Percentiles rank a stretch among this genome's conserved stretches.
Conservation (phyloP, 108 stramenopile species). For the Nitzschia palea region DNA sequence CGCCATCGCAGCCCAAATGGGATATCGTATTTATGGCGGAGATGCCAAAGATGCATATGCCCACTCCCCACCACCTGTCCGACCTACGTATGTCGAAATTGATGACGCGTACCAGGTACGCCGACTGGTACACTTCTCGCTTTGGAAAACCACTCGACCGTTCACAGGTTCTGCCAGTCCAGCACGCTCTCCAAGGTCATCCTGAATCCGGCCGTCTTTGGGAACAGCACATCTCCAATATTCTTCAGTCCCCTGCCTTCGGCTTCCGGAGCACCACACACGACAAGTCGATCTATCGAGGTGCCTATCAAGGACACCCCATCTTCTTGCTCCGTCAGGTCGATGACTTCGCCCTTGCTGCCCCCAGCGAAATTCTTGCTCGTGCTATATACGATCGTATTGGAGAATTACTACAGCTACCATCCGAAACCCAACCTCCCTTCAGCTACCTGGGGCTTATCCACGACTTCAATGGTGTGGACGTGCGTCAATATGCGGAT, state of each 20-base stretch:
- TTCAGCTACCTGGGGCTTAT: conserved; percentile 25
- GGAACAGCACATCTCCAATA: conserved; percentile 23
- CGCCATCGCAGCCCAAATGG: background rate
- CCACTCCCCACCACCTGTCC: conserved; percentile 21
- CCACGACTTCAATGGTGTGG: conserved; percentile 34
- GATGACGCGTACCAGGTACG: conserved; percentile 21
- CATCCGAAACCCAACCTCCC: background rate
- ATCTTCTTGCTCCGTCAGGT: conserved; percentile 45
- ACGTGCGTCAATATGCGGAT: conserved; percentile 30
- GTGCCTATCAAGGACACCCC: conserved; percentile 6
- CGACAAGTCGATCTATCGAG: conserved; percentile 34
- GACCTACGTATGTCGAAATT: conserved; percentile 24
- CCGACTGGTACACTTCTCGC: background rate
- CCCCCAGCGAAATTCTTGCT: conserved; percentile 9
- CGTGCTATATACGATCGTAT: background rate
- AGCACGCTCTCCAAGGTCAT: conserved; percentile 30
- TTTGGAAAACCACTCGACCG: conserved; percentile 32
- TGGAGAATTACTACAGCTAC: background rate
- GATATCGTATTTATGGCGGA: conserved; percentile 24
- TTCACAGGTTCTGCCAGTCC: conserved; percentile 18
- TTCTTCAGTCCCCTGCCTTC: conserved; percentile 12
- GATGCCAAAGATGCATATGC: no score
- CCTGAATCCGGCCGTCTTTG: conserved; percentile 35
- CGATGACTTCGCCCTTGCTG: conserved; percentile 26
- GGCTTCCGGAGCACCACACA: conserved; percentile 33